Evolutionary conservation across 2,329 filamentous ascomycete species (phyloP).

Genomic region (Escovopsis weberi): DNA sequence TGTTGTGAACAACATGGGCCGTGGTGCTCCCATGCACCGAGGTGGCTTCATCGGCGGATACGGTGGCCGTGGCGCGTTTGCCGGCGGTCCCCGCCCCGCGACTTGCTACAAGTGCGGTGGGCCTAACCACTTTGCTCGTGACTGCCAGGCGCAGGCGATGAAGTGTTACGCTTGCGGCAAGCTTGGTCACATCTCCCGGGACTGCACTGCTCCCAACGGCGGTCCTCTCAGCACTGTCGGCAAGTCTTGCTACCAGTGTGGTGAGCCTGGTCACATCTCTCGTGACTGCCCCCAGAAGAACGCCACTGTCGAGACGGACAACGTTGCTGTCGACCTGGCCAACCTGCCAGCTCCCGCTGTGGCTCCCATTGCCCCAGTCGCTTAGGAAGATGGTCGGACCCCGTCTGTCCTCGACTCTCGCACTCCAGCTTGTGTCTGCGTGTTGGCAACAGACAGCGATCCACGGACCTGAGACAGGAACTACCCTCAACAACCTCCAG

Average conservation of each 20-base stretch:
- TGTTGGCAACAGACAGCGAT: conserved; percentile 3
- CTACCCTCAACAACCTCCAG: neutral
- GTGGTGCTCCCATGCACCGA: conserved; percentile 53
- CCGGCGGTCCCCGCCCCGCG: conserved; percentile 51
- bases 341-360: conserved; percentile 29
- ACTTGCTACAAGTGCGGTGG: conserved; percentile 67
- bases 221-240: conserved; percentile 89
- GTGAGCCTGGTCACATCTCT: conserved; percentile 89
- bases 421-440: neutral
- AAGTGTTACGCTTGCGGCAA: conserved; percentile 98
- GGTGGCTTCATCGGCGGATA: conserved; percentile 51
- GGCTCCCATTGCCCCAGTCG: conserved; percentile 28
- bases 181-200: conserved; percentile 80
- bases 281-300: conserved; percentile 77
- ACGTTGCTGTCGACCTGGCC: conserved; percentile 30
- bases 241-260: conserved; percentile 98
- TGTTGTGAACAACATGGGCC: conserved; percentile 41
- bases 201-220: conserved; percentile 94
- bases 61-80: conserved; percentile 59
- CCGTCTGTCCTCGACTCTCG: conserved; percentile 6
- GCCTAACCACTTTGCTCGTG: conserved; percentile 95
- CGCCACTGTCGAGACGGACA: conserved; percentile 33
- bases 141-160: conserved; percentile 97
- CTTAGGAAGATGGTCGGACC: conserved; percentile 12
- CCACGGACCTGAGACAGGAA: conserved; percentile 1